Evolutionary conservation across 2,329 filamentous ascomycete genomes (phyloP).

Genomic region (Zasmidium citrigriseum): DNA sequence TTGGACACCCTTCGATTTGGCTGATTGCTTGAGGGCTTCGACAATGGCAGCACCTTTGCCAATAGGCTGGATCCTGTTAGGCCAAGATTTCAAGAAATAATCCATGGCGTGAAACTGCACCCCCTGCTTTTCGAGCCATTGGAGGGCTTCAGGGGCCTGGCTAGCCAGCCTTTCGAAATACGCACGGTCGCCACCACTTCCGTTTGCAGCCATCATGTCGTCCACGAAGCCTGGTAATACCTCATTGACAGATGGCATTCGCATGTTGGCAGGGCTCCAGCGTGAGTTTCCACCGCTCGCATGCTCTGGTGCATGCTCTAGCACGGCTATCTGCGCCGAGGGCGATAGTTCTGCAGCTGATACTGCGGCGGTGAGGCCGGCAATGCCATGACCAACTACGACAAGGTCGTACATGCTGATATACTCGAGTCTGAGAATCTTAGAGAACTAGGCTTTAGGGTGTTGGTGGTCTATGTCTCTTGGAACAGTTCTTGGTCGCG

Average conservation of each 20-base stretch:
- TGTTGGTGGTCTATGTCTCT: background rate
- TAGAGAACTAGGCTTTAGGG: background rate
- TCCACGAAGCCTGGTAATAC: background rate
- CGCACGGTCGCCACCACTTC: background rate
- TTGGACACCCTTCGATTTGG: background rate
- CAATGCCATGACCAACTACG: background rate
- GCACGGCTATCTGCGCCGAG: background rate
- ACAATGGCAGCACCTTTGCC: background rate
- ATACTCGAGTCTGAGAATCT: background rate
- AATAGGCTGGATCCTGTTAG: background rate
- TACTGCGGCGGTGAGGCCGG: background rate
- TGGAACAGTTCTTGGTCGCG: background rate
- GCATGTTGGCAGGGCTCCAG: background rate
- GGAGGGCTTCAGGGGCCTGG: background rate
- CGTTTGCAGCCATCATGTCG: background rate
- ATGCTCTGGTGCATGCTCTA: background rate
- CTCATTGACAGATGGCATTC: background rate
- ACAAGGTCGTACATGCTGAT: background rate
- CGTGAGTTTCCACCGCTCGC: background rate
- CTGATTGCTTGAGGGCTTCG: background rate
- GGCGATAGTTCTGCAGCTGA: background rate
- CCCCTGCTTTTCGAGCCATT: background rate
- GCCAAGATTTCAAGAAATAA: background rate
- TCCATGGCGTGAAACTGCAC: background rate
- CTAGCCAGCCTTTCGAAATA: background rate